Conservation (phyloP, 108 stramenopile species). For the Cylindrotheca closterium region DNA sequence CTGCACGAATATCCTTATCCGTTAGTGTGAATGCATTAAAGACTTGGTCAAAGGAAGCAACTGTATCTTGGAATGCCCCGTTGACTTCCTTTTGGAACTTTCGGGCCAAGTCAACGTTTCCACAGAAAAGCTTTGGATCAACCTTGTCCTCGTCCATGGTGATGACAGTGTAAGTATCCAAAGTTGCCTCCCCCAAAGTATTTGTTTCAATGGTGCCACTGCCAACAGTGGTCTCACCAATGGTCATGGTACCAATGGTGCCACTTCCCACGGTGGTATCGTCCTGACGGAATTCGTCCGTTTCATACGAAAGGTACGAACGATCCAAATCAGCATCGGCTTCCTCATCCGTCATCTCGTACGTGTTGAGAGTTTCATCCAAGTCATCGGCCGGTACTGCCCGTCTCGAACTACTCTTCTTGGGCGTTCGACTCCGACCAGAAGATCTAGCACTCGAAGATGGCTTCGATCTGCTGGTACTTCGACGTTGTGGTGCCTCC, state of each 20-base stretch:
- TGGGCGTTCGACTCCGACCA: neutral
- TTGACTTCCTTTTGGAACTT: constrained; percentile 33
- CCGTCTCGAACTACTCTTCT: neutral
- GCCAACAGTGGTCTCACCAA: constrained; percentile 1
- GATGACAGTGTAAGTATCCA: constrained; percentile 4
- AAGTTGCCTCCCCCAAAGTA: constrained; percentile 2
- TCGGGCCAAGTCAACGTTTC: constrained; percentile 13
- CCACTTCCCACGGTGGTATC: constrained; percentile 5
- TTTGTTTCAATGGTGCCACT: constrained; percentile 4
- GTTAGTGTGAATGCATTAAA: constrained; percentile 57
- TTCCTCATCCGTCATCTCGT: constrained; percentile 14
- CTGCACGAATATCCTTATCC: constrained; percentile 54
- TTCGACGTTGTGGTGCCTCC: neutral
- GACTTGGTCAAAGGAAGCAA: constrained; percentile 48
- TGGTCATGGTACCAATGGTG: neutral
- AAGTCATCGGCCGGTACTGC: neutral
- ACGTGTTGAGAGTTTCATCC: neutral
- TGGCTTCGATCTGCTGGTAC: neutral
- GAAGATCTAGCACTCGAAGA: no score
- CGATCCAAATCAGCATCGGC: neutral
- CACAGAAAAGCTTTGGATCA: neutral
- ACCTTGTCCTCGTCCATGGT: neutral
- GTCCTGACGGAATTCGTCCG: constrained; percentile 15
- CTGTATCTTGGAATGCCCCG: constrained; percentile 52
- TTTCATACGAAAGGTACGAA: constrained; percentile 6